A percentile compares a stretch with the other conserved stretches of the same genome.
These are phyloP conservation scores for Collybiopsis luxurians DNA, from an alignment of 768 basidiomycete genomes.

Conservation along the genomic window DNA sequence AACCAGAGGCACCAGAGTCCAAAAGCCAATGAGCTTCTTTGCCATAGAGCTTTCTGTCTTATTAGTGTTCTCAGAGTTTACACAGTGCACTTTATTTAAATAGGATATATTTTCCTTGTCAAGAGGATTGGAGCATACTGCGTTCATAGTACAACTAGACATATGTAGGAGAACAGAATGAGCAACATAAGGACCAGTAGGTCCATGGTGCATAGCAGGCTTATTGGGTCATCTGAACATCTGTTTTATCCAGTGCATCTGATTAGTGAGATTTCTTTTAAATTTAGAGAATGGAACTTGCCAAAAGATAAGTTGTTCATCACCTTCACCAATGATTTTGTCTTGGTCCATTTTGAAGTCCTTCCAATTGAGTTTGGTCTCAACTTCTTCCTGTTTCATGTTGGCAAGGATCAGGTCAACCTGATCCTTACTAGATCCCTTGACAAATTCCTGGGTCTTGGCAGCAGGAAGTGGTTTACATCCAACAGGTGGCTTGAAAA, in stretches of 20 bases:
- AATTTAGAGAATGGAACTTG: neutral
- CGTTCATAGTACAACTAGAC: no score
- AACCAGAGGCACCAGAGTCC: neutral
- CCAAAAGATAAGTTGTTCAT: neutral
- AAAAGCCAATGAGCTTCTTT: neutral
- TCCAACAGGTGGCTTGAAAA: no score
- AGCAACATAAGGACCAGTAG: no score
- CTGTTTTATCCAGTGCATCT: neutral
- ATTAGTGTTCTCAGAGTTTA: no score
- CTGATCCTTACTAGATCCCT: no score
- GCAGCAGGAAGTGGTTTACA: no score
- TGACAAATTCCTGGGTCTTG: no score
- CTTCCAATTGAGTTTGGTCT: neutral
- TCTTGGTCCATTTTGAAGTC: neutral
- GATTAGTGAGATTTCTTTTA: neutral
- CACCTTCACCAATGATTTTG: neutral
- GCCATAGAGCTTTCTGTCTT: no score
- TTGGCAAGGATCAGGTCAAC: neutral
- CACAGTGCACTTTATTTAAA: no score
- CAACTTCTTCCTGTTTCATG: neutral
- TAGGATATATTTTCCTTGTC: neutral
- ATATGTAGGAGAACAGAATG: no score
- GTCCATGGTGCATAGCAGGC: no score
- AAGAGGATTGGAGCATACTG: neutral
- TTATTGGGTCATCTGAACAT: neutral